A percentile compares a stretch with the other conserved stretches of the same genome.
These are phyloP conservation scores for Scenedesmus sp. DNA, from an alignment of 163 green algal genomes.

Conservation along the genomic window DNA sequence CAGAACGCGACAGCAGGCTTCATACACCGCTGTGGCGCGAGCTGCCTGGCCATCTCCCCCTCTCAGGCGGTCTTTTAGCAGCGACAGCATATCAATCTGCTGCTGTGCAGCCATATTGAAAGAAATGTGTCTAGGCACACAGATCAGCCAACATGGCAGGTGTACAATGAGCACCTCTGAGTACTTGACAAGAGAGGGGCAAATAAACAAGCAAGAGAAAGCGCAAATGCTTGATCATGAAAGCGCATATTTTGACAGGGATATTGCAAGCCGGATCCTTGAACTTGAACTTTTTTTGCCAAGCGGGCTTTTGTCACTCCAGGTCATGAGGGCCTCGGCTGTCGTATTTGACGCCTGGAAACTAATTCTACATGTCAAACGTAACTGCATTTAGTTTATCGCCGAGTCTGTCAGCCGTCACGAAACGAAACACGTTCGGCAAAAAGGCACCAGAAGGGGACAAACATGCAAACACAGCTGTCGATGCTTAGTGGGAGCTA, in stretches of 20 bases:
- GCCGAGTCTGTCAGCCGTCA: not conserved
- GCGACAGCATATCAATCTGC: not conserved
- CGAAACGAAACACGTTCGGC: not conserved
- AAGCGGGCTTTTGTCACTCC: slow-evolving; percentile 2
- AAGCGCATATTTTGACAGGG: not conserved
- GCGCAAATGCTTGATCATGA: not conserved
- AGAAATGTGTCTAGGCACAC: not conserved
- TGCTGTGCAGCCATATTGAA: not conserved
- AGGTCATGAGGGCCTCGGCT: not conserved
- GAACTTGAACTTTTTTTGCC: not conserved
- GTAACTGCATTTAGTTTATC: not conserved
- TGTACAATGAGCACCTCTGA: not conserved
- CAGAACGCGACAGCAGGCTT: not conserved
- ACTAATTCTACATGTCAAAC: not conserved
- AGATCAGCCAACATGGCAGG: slow-evolving; percentile 2
- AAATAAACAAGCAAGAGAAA: not conserved
- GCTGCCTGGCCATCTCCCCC: not conserved
- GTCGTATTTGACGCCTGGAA: not conserved
- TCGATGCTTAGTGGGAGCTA: not conserved
- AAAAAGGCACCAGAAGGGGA: not conserved
- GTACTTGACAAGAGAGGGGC: not conserved
- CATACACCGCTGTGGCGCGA: not conserved
- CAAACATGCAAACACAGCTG: not conserved
- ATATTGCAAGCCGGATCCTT: not conserved
- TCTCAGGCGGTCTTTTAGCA: not conserved